These are phyloP conservation scores for Auriscalpium orientale DNA, from an alignment of 768 basidiomycete genomes.

Conservation along the genomic window DNA sequence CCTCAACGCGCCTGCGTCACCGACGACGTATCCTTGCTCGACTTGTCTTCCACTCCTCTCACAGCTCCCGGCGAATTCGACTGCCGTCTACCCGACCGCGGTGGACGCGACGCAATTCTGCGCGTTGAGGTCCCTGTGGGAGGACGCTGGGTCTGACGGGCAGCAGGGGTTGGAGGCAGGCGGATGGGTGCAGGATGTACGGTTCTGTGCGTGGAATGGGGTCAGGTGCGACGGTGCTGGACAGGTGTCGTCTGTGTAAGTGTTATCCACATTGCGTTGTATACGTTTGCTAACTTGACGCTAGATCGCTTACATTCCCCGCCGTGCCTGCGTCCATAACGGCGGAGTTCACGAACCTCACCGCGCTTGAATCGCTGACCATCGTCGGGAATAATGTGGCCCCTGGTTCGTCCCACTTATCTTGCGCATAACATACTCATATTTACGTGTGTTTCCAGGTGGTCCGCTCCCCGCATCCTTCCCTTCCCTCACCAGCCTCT, in stretches of 20 bases:
- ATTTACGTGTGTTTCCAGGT: slow-evolving; percentile 20
- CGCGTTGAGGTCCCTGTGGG: slow-evolving; percentile 36
- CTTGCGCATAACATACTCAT: neutral
- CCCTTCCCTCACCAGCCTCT: slow-evolving; percentile 28
- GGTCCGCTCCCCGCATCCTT: slow-evolving; percentile 35
- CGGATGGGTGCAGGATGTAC: slow-evolving; percentile 38
- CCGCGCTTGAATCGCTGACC: slow-evolving; percentile 29
- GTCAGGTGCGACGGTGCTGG: slow-evolving; percentile 36
- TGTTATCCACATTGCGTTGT: neutral
- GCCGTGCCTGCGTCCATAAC: slow-evolving; percentile 40
- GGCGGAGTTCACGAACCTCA: slow-evolving; percentile 31
- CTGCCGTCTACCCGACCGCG: slow-evolving; percentile 25
- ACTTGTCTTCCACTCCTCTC: slow-evolving; percentile 35
- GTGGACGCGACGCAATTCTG: slow-evolving; percentile 40
- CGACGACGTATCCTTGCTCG: slow-evolving; percentile 38
- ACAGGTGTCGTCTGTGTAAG: slow-evolving; percentile 34
- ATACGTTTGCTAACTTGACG: neutral
- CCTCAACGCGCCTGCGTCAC: slow-evolving; percentile 36
- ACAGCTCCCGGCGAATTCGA: slow-evolving; percentile 24
- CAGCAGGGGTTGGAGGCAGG: slow-evolving; percentile 33
- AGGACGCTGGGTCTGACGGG: slow-evolving; percentile 27
- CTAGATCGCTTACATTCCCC: slow-evolving; percentile 35
- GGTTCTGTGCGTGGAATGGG: slow-evolving; percentile 41
- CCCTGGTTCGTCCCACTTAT: slow-evolving; percentile 28
- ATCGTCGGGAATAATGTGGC: slow-evolving; percentile 34